Evolutionary conservation across 1,284 basidiomycete species (phyloP), one percentile per base, ranked within the genome.

Genomic region (Cutaneotrichosporon curvatum): DNA sequence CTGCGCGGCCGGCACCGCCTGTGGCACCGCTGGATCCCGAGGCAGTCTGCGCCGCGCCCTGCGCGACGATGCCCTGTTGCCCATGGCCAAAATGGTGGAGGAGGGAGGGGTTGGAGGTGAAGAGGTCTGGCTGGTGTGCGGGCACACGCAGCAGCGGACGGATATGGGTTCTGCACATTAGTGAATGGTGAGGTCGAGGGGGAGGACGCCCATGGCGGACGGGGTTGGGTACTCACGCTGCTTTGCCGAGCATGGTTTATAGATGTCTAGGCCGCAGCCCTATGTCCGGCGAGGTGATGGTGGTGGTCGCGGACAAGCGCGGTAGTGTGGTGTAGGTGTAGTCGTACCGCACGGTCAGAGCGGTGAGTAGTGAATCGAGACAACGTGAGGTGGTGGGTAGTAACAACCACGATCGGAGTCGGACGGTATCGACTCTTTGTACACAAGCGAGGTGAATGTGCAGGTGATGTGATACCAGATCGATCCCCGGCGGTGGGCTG

Each of bases 81-180:
- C 53, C 53, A n/a, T n/a, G n/a, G 15, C 67, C 62, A 41, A 70
- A 62, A 41, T 69, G 67, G 50, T 70, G 68, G n/a, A 68, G 58
- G 34, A 72, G 56, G 31, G 60, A 65, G 38, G 70, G 65, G 57
- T 73, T 73, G 20, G 66, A 60, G 33, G 71, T 67, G 58, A 73
- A 73, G 36, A 68, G 63, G 40, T 71, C 67, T 15, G 68, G 65
- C 36, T 56, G 53, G 41, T 45, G 42, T 53, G 21, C 57, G 41
- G 56, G 59, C 23, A 67, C 58, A 23, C 67, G 70, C 52, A 70
- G 58, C 43, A 70, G 57, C 10, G 70, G 68, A 32, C 70, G 65
- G 48, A 71, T 57, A 51, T 70, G 67, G 37, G 61, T 58, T 40
- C 70, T 72, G 55, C 5, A n/a, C 21, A 38, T 44, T 20, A 39